These are phyloP conservation scores for Oxytropis ochrocephala DNA, from an alignment of 306 rosid genomes.

Conservation along the genomic window DNA sequence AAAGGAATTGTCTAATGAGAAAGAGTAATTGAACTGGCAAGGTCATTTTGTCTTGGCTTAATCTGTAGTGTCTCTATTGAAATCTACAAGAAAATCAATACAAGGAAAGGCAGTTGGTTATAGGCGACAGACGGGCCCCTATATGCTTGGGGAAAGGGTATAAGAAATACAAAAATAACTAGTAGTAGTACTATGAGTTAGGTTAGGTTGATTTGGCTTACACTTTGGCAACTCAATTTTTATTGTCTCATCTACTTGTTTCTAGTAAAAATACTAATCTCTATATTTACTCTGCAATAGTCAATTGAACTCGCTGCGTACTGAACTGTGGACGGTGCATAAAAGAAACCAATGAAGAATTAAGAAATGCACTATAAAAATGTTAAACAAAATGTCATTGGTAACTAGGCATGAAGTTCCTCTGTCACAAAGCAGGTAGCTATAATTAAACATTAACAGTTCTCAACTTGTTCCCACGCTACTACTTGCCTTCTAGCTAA, in stretches of 20 bases:
- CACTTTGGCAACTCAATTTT: slow-evolving; percentile 11
- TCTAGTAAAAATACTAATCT: not conserved
- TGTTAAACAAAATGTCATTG: not conserved
- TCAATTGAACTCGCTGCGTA: slow-evolving; percentile 5
- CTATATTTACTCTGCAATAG: not conserved
- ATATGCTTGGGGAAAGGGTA: slow-evolving; percentile 1
- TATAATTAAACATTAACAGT: not conserved
- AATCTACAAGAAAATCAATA: slow-evolving; percentile 20
- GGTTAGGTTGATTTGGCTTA: not conserved
- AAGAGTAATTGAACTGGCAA: slow-evolving; percentile 13
- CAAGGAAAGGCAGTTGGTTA: slow-evolving; percentile 7
- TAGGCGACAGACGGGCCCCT: not conserved
- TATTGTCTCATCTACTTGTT: not conserved
- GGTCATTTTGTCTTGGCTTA: slow-evolving; percentile 13
- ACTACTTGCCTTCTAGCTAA: not conserved
- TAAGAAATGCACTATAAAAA: not conserved
- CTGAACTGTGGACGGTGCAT: not conserved
- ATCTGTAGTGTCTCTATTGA: slow-evolving; percentile 32
- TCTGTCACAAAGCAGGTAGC: not conserved
- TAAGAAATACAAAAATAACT: not conserved
- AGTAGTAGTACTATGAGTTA: not conserved
- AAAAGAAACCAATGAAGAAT: not conserved
- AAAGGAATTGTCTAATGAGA: too few relatives aligned
- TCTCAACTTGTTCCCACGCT: slow-evolving; percentile 10
- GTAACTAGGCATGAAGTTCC: not conserved